Percentiles rank a stretch among this genome's conserved stretches.
These are phyloP conservation scores for Aegilops bicornis DNA, from an alignment of 176 grass and related monocot species.

Conservation along the genomic window DNA sequence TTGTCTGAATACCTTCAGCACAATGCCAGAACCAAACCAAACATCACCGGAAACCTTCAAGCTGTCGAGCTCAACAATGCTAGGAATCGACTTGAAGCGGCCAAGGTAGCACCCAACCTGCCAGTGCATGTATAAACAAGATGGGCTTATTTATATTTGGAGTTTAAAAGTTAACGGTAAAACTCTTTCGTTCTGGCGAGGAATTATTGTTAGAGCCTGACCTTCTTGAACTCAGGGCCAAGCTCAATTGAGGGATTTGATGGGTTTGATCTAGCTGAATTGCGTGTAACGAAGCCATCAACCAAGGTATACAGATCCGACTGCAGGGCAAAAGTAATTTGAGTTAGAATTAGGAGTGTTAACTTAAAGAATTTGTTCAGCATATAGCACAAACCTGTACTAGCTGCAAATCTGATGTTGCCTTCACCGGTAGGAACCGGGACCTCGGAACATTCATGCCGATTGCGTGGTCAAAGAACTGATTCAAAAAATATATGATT, in stretches of 20 bases:
- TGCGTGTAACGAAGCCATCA: constrained; percentile 85
- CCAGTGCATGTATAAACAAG: constrained; percentile 15
- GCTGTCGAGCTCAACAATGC: constrained; percentile 88
- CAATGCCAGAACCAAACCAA: constrained; percentile 66
- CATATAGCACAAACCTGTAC: constrained; percentile 58
- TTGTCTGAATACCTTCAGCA: constrained; percentile 69
- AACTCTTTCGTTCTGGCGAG: neutral
- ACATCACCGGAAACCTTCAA: constrained; percentile 96
- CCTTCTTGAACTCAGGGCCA: constrained; percentile 96
- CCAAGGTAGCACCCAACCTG: constrained; percentile 75
- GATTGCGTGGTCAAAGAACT: constrained; percentile 92
- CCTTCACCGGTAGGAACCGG: constrained; percentile 84
- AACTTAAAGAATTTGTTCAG: neutral
- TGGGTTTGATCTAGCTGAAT: constrained; percentile 62
- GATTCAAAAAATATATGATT: constrained; percentile 16
- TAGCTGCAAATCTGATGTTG: constrained; percentile 88
- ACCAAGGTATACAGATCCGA: constrained; percentile 95
- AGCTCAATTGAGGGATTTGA: constrained; percentile 85
- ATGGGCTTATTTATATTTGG: neutral
- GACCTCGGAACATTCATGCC: constrained; percentile 88
- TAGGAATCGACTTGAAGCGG: constrained; percentile 92
- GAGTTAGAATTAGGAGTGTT: neutral
- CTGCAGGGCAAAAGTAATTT: constrained; percentile 33
- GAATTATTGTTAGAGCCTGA: constrained; percentile 25
- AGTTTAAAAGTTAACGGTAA: neutral